Evolutionary conservation across 345 rosid genomes (phyloP).

Genomic region (thale cress (Arabidopsis thaliana)): DNA sequence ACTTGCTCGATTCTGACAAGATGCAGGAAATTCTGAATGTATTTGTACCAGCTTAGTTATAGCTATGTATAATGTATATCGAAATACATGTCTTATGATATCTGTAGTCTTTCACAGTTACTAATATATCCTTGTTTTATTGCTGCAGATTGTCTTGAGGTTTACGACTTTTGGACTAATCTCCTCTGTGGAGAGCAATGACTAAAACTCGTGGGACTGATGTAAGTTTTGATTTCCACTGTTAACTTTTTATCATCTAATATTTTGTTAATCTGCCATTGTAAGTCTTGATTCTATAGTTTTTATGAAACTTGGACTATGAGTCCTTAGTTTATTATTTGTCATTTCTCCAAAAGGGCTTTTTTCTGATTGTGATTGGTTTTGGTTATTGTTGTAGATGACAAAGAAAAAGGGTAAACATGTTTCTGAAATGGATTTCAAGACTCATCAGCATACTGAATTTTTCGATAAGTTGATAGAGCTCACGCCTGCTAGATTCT

Average conservation of each 20-base stretch:
- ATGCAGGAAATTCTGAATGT: background rate
- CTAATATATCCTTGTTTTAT: conserved; percentile 14
- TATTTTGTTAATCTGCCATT: background rate
- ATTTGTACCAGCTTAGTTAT: conserved; percentile 7
- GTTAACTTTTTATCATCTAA: background rate
- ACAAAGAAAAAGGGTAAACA: conserved; percentile 52
- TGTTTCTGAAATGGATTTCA: conserved; percentile 44
- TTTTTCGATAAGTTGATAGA: conserved; percentile 79
- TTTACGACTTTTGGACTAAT: conserved; percentile 6
- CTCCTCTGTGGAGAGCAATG: conserved; percentile 30
- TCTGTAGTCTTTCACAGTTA: conserved; percentile 4
- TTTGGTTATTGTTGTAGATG: conserved; percentile 47
- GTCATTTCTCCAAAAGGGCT: background rate
- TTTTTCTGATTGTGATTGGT: conserved; percentile 31
- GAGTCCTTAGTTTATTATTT: background rate
- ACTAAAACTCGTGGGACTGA: conserved; percentile 18
- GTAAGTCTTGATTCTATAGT: conserved; percentile 7
- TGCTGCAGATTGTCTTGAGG: conserved; percentile 25
- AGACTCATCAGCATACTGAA: conserved; percentile 58
- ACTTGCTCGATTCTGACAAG: background rate
- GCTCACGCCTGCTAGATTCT: conserved; percentile 89
- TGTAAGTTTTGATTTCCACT: conserved; percentile 35
- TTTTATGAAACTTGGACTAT: conserved; percentile 12
- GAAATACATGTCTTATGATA: background rate
- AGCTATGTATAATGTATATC: background rate